Percentiles rank a stretch among this genome's conserved stretches.
Evolutionary conservation across 1,139 yeast species (phyloP).

Genomic region (Suhomyces anneliseae): DNA sequence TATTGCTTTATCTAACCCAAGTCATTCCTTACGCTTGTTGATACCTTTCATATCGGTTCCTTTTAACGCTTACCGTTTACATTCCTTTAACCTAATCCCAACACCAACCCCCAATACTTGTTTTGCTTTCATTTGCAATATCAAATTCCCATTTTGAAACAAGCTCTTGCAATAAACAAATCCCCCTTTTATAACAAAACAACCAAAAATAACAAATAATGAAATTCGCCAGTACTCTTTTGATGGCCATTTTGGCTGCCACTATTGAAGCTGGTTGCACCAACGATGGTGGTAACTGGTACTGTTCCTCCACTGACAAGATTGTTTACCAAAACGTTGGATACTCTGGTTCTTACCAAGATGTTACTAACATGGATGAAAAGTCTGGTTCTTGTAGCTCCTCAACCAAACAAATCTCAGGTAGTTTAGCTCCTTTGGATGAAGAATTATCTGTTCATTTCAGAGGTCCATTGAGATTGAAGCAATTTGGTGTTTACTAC

Average conservation of each 20-base stretch:
- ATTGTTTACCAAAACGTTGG: slow-evolving; percentile 70
- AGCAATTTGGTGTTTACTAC: slow-evolving; percentile 65
- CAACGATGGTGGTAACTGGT: slow-evolving; percentile 70
- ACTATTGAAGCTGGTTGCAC: slow-evolving; percentile 43
- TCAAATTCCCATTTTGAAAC: too few relatives aligned
- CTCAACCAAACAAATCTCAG: slow-evolving; percentile 50
- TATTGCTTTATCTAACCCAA: slow-evolving; percentile 8
- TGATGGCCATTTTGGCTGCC: slow-evolving; percentile 29
- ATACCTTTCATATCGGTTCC: neutral
- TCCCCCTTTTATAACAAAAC: neutral
- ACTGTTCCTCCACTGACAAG: slow-evolving; percentile 70
- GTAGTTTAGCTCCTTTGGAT: slow-evolving; percentile 65
- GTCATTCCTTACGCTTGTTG: slow-evolving; percentile 11
- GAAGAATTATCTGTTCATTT: slow-evolving; percentile 76
- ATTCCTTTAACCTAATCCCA: slow-evolving; percentile 1
- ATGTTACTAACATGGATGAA: slow-evolving; percentile 56
- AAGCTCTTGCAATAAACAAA: too few relatives aligned
- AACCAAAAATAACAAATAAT: slow-evolving; percentile 9
- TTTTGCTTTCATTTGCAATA: too few relatives aligned
- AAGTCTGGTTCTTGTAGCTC: slow-evolving; percentile 54
- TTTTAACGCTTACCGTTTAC: slow-evolving; percentile 1
- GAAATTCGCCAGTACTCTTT: slow-evolving; percentile 24
- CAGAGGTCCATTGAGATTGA: slow-evolving; percentile 70
- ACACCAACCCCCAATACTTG: neutral
- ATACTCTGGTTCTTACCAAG: slow-evolving; percentile 60